Evolutionary conservation across 306 rosid species (phyloP), one percentile per base, ranked within the genome.

Genomic region (Cajanus cajan): DNA sequence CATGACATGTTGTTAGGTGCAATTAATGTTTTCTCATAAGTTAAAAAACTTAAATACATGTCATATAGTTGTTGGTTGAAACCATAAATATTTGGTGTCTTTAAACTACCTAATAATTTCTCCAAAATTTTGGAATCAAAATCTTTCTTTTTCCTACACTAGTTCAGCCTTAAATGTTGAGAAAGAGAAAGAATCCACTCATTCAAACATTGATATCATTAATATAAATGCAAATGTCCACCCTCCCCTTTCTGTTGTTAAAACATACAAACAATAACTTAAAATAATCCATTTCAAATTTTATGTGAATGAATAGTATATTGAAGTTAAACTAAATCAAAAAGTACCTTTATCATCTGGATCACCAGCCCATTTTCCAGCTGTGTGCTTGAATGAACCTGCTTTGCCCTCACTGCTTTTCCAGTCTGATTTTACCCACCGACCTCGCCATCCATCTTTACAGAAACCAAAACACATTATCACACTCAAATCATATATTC

Each of bases 401-500:
- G 99, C 98, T 88, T 96, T 93, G 4, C 96, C 97, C 85, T 96
- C 97, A 3, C 73, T 76, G 54, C 68, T 86, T 84, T 96, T 96
- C 98, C 99, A 93, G 76, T 91, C 97, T 0, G 99, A 96, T 63
- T 22, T 80, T 4, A 96, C 94, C 99, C 99, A 96, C 4, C 97
- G 90, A 51, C 85, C 65, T 68, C 85, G 87, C 98, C 98, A 96
- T 24, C 91, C 99, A 68, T 90, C 98, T 95, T 33, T 68, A 45
- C 45, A 45, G 73, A 77, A 81, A 55, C 55, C 68, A 63, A n/a
- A n/a, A 69, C 63, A 61, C 19, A 50, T n/a, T 44, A 57, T 22
- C 18, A 73, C 31, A 68, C 4, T 24, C 24, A 22, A 67, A 73
- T 64, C 39, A 78, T 43, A 24, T 24, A 10, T 24, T 57, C 59